Conservation (phyloP, 345 rosid species). For the thale cress (Arabidopsis thaliana) region DNA sequence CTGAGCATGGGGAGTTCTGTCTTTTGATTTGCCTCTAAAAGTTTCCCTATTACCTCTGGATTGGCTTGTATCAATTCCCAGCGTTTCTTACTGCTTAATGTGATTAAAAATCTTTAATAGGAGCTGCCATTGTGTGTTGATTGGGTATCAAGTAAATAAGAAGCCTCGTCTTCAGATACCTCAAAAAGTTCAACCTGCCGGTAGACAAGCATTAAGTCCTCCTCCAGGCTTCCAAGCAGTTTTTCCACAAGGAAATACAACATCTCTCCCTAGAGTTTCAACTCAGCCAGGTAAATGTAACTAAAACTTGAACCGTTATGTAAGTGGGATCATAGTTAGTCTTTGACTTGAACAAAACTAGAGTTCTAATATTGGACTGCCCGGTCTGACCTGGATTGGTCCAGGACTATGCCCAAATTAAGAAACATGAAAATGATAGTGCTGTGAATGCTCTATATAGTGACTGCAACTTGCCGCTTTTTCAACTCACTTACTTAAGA, state of each 20-base stretch:
- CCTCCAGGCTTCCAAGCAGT: constrained; percentile 40
- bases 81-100: constrained; percentile 23
- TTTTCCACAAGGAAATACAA: constrained; percentile 21
- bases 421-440: constrained; percentile 13
- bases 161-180: constrained; percentile 49
- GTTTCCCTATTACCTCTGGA: constrained; percentile 22
- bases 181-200: constrained; percentile 39
- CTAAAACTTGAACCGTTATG: constrained; percentile 10
- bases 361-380: constrained; percentile 1
- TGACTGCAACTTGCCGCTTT: constrained; percentile 1
- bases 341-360: constrained; percentile 7
- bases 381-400: constrained; percentile 2
- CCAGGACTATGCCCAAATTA: constrained; percentile 4
- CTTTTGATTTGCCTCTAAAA: constrained; percentile 23
- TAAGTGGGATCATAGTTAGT: constrained; percentile 19
- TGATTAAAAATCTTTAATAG: constrained; percentile 52
- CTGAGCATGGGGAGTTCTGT: constrained; percentile 11
- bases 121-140: constrained; percentile 74
- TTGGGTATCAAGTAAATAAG: constrained; percentile 71
- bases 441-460: constrained; percentile 13
- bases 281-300: constrained; percentile 47
- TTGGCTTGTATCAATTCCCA: constrained; percentile 15
- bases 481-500: not conserved
- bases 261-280: constrained; percentile 37
- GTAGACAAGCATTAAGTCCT: constrained; percentile 43